Base-by-base conservation (phyloP, 345 rosid genomes). In the Bretschneidera sinensis region DNA sequence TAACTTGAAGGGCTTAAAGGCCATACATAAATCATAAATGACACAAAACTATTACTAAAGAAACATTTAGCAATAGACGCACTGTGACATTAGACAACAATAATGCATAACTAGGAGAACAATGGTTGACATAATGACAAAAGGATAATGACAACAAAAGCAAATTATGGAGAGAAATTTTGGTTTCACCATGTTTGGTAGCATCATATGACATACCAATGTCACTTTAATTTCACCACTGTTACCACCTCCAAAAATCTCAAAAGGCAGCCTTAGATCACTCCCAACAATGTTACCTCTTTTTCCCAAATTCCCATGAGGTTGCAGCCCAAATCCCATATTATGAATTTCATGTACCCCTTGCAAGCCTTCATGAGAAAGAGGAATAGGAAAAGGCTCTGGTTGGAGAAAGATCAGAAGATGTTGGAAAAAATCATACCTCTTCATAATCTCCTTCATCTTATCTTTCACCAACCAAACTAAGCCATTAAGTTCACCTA, bases 401-500 rank as follows among this genome's bases (percentile, higher is more conserved):
- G 18, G 43, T 54, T 17, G 47, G 39, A 9, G 55, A 15, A 23
- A 19, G 14, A 54, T 39, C 9, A 62, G 62, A 54, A 64, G 43
- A 9, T 53, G 71, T 24, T 50, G 57, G n/a, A 65, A 55, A 20
- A 55, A 74, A 0, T 63, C 67, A 0, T 50, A 11, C 45, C 68
- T 66, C 52, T 24, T 71, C 7, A 55, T 52, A 2, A 68, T 47
- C 3, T 68, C 72, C 28, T 59, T 53, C 22, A 57, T 64, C 45
- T 56, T 76, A 16, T 76, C 79, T 9, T 66, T 63, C 4, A 64
- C 1, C 1, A 69, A 45, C 76, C 76, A 78, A 9, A 20, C 0
- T 24, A 81, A 17, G 1, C 47, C 43, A 4, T 25, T 34, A 18
- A 63, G 19, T 6, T 81, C 78, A 49, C 0, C 7, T 4, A 23